Conservation (phyloP, 805 yeast species). For the Nakazawaea holstii region DNA sequence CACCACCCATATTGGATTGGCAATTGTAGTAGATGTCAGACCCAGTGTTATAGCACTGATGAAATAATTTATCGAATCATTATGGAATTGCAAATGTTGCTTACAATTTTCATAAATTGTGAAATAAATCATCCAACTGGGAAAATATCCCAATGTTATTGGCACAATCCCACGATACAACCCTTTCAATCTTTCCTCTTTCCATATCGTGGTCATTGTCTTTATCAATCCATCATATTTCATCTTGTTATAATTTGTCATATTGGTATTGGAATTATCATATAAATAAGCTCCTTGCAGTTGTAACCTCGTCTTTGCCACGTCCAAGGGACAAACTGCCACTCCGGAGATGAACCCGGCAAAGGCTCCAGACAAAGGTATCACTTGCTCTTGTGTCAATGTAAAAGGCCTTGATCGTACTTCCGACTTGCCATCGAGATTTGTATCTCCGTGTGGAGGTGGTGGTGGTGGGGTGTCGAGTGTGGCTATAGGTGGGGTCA, state of each 20-base stretch:
- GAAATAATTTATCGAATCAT: slow-evolving; percentile 29
- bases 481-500: too few species aligned
- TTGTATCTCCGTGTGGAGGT: too few species aligned
- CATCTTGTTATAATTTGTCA: slow-evolving; percentile 7
- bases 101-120: slow-evolving; percentile 83
- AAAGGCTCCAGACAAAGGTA: slow-evolving; percentile 87
- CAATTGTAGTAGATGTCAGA: slow-evolving; percentile 71
- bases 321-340: slow-evolving; percentile 91
- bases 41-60: slow-evolving; percentile 84
- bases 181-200: slow-evolving; percentile 79
- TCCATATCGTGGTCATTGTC: slow-evolving; percentile 59
- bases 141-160: slow-evolving; percentile 89
- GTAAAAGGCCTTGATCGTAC: neutral
- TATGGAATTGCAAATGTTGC: slow-evolving; percentile 19
- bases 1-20: slow-evolving; percentile 97
- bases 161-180: slow-evolving; percentile 89
- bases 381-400: slow-evolving; percentile 32
- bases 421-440: too few species aligned
- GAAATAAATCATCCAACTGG: slow-evolving; percentile 97
- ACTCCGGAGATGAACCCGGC: slow-evolving; percentile 90
- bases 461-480: too few species aligned
- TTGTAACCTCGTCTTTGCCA: slow-evolving; percentile 88
- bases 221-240: slow-evolving; percentile 57
- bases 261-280: slow-evolving; percentile 12
- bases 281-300: slow-evolving; percentile 66